Evolutionary conservation across 257 asterid species (phyloP).

Genomic region (Solanum medicagineum): DNA sequence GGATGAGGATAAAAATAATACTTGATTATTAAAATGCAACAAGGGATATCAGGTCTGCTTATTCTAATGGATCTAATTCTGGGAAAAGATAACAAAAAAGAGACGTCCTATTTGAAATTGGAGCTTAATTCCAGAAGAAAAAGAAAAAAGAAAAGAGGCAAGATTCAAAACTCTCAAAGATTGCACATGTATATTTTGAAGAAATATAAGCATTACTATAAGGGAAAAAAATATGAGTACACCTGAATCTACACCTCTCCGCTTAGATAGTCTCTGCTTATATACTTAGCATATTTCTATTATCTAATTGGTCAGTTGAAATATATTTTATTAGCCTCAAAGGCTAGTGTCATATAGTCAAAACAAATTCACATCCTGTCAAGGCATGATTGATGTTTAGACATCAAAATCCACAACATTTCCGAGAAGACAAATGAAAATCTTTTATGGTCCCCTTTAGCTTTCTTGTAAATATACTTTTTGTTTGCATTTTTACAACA

Average conservation of each 20-base stretch:
- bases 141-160: background rate
- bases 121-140: background rate
- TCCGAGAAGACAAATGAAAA: background rate
- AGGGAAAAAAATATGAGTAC: too few species aligned
- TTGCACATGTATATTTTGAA: too few species aligned
- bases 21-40: too few species aligned
- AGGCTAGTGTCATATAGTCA: background rate
- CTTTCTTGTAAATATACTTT: background rate
- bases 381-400: too few species aligned
- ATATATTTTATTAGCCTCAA: background rate
- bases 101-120: too few species aligned
- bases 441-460: background rate
- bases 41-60: background rate
- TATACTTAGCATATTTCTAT: background rate
- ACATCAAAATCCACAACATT: background rate
- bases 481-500: background rate
- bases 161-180: background rate
- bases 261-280: too few species aligned
- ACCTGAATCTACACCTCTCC: too few species aligned
- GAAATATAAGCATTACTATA: too few species aligned
- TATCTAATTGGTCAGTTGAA: background rate
- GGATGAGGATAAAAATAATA: too few species aligned
- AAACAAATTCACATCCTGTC: background rate
- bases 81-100: too few species aligned
- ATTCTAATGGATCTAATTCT: background rate